Conservation (phyloP, 495 filamentous ascomycete genomes). For the Penicillium manginii region DNA sequence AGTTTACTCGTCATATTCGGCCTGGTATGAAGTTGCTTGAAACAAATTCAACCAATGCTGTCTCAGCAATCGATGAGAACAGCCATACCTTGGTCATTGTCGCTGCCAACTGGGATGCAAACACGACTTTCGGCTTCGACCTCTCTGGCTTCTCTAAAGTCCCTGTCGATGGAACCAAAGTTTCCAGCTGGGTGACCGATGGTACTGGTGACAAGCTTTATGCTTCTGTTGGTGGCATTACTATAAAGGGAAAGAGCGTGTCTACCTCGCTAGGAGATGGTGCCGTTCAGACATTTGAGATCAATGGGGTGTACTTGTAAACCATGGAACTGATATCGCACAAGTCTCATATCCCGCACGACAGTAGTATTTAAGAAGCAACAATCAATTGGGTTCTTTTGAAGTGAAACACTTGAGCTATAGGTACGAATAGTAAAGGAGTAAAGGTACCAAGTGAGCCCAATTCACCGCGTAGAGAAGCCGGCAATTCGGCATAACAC, state of each 20-base stretch:
- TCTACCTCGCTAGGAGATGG: constrained; percentile 9
- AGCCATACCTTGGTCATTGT: constrained; percentile 18
- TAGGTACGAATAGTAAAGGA: too few relatives aligned
- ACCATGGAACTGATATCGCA: neutral
- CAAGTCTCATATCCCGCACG: too few relatives aligned
- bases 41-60: constrained; percentile 9
- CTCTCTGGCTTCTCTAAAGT: constrained; percentile 11
- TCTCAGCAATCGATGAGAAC: constrained; percentile 11
- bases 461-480: neutral
- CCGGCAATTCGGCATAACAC: neutral
- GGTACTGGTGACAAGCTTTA: constrained; percentile 9
- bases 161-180: constrained; percentile 10
- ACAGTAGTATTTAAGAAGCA: too few relatives aligned
- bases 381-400: too few relatives aligned
- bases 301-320: constrained; percentile 7
- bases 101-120: constrained; percentile 18
- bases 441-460: too few relatives aligned
- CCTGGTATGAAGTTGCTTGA: constrained; percentile 19
- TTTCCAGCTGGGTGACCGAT: constrained; percentile 17
- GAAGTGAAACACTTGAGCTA: too few relatives aligned
- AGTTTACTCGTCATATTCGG: constrained; percentile 20
- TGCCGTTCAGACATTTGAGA: constrained; percentile 21
- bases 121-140: constrained; percentile 15
- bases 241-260: constrained; percentile 3
- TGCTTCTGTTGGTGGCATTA: constrained; percentile 1